Evolutionary conservation across 2,329 filamentous ascomycete genomes (phyloP).

Genomic region (Paecilomyces niveus): DNA sequence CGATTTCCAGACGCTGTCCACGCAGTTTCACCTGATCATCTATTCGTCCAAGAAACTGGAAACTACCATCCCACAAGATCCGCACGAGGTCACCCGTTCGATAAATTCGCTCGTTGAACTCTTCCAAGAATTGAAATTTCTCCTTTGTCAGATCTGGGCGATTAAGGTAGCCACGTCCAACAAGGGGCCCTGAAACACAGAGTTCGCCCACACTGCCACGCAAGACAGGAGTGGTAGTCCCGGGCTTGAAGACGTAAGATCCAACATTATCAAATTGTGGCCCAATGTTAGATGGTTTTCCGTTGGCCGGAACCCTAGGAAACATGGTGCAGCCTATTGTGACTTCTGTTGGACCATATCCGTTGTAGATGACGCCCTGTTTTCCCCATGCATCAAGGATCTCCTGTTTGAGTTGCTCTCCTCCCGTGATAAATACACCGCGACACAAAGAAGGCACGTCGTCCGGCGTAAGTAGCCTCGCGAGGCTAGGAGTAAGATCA

Average conservation of each 20-base stretch:
- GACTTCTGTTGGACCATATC: slow-evolving; percentile 84
- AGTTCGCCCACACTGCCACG: slow-evolving; percentile 78
- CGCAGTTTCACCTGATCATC: slow-evolving; percentile 91
- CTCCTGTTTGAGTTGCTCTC: slow-evolving; percentile 80
- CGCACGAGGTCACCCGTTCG: slow-evolving; percentile 84
- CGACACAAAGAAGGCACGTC: slow-evolving; percentile 72
- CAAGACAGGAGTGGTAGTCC: slow-evolving; percentile 63
- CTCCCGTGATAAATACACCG: slow-evolving; percentile 89
- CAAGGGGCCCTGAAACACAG: slow-evolving; percentile 77
- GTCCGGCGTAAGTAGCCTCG: slow-evolving; percentile 67
- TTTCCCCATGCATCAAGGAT: slow-evolving; percentile 82
- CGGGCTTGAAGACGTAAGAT: slow-evolving; percentile 66
- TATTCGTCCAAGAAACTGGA: slow-evolving; percentile 79
- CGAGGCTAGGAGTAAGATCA: slow-evolving; percentile 82
- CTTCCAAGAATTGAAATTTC: slow-evolving; percentile 61
- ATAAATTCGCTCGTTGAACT: slow-evolving; percentile 61
- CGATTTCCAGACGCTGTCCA: slow-evolving; percentile 81
- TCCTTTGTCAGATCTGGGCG: slow-evolving; percentile 68
- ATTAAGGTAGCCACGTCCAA: slow-evolving; percentile 85
- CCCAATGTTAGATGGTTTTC: slow-evolving; percentile 82
- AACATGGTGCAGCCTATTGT: slow-evolving; percentile 92
- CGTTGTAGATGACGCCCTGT: slow-evolving; percentile 78
- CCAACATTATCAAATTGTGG: slow-evolving; percentile 82
- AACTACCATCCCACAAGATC: slow-evolving; percentile 69
- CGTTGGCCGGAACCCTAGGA: slow-evolving; percentile 67